Evolutionary conservation across 306 rosid species (phyloP).

Genomic region (Fragaria nilgerrensis): DNA sequence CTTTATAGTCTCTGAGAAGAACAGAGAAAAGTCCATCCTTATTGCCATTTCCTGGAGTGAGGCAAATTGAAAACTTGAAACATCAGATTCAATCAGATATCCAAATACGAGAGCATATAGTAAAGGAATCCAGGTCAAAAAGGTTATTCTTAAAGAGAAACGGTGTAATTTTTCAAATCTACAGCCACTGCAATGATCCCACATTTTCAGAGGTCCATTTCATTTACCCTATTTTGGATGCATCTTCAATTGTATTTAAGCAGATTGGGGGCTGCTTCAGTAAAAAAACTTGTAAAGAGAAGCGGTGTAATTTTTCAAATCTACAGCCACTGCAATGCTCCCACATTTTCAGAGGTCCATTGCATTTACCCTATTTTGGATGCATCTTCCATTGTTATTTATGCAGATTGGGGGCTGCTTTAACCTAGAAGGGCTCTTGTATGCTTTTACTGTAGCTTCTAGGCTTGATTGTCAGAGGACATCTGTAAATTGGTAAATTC

Average conservation of each 20-base stretch:
- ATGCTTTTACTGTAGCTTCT: background rate
- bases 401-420: background rate
- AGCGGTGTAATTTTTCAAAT: background rate
- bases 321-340: background rate
- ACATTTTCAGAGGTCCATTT: background rate
- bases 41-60: constrained; percentile 77
- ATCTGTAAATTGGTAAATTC: background rate
- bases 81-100: background rate
- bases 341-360: background rate
- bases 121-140: background rate
- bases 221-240: background rate
- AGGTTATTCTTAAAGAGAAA: background rate
- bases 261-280: background rate
- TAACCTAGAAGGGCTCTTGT: background rate
- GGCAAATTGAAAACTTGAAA: background rate
- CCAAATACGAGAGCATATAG: background rate
- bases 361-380: background rate
- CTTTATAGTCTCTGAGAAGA: constrained; percentile 85
- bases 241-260: background rate
- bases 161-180: background rate
- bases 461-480: background rate
- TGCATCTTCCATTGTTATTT: background rate
- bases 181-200: background rate
- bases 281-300: background rate
- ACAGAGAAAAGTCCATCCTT: constrained; percentile 93